These are phyloP conservation scores for Eremothecium coryli DNA, from an alignment of 1,139 yeast species.

Conservation along the genomic window DNA sequence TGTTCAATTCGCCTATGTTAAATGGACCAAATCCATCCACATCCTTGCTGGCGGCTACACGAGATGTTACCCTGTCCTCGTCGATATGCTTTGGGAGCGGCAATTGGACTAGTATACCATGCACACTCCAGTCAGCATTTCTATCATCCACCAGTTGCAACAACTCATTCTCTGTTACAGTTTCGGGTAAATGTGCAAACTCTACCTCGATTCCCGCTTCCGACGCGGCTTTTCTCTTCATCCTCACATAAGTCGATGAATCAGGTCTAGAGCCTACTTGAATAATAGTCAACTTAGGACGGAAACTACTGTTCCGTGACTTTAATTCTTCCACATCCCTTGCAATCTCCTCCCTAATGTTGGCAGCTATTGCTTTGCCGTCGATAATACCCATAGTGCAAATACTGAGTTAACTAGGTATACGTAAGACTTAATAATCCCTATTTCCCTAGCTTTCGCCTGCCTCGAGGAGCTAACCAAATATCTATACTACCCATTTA, in stretches of 20 bases:
- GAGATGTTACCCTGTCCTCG: constrained; percentile 67
- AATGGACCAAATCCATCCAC: constrained; percentile 92
- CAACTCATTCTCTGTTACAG: constrained; percentile 47
- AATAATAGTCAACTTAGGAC: constrained; percentile 71
- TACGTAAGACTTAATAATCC: too few relatives aligned
- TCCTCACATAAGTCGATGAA: constrained; percentile 86
- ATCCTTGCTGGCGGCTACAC: constrained; percentile 73
- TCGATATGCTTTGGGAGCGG: constrained; percentile 80
- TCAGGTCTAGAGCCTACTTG: constrained; percentile 91
- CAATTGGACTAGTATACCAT: constrained; percentile 85
- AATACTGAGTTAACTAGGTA: too few relatives aligned
- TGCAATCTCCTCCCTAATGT: constrained; percentile 40
- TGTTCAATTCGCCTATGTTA: constrained; percentile 87
- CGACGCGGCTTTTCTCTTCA: constrained; percentile 87
- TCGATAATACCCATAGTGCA: constrained; percentile 38
- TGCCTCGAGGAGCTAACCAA: too few relatives aligned
- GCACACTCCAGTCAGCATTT: constrained; percentile 61
- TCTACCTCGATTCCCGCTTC: constrained; percentile 73
- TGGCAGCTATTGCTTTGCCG: constrained; percentile 62
- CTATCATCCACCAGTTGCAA: constrained; percentile 50
- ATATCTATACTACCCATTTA: too few relatives aligned
- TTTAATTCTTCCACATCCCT: constrained; percentile 49
- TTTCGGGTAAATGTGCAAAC: constrained; percentile 52
- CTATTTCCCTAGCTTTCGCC: too few relatives aligned
- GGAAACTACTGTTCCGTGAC: constrained; percentile 48